phyloP scores from a whole-genome alignment of 805 yeast genomes.

The Candida caryicola region DNA sequence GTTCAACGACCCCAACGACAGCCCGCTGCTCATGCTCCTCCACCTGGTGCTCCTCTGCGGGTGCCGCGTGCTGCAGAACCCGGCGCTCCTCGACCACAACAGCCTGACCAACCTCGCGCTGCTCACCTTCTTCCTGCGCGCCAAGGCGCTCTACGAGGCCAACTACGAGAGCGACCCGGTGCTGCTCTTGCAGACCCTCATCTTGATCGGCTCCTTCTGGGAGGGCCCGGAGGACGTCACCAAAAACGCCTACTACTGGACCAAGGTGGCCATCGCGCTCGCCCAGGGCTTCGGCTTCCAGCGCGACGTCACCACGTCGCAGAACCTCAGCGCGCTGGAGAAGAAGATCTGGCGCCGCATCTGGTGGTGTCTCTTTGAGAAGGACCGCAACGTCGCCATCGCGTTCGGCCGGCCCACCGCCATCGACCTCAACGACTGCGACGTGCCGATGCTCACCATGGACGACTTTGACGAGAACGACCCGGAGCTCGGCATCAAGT shows the following conservation, averaged over 20 bases:
- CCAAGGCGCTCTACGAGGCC: conserved; percentile 71
- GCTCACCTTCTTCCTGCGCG: conserved; percentile 59
- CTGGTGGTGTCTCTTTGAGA: conserved; percentile 76
- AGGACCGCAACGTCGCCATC: conserved; percentile 66
- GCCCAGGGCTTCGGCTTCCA: conserved; percentile 81
- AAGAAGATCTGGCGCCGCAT: conserved; percentile 59
- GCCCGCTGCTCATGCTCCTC: conserved; percentile 62
- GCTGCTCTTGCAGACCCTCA: conserved; percentile 56
- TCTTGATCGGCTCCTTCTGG: conserved; percentile 66
- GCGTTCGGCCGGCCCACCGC: conserved; percentile 73
- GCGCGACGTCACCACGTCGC: conserved; percentile 46
- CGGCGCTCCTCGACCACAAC: conserved; percentile 47
- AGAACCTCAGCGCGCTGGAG: conserved; percentile 36
- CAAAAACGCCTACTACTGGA: conserved; percentile 66
- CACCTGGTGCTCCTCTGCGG: conserved; percentile 72
- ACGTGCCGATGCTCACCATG: conserved; percentile 66
- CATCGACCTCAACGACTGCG: conserved; percentile 71
- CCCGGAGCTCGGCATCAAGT: conserved; percentile 31
- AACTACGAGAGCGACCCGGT: conserved; percentile 65
- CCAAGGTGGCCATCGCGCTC: conserved; percentile 61
- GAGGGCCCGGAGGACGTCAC: conserved; percentile 71
- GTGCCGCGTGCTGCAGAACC: conserved; percentile 55
- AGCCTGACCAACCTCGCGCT: conserved; percentile 53
- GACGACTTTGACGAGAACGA: conserved; percentile 62
- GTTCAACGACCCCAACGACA: conserved; percentile 52